A percentile compares a stretch with the other conserved stretches of the same genome.
These are phyloP conservation scores for Knufia fluminis DNA, from an alignment of 2,329 filamentous ascomycete species.

Conservation along the genomic window DNA sequence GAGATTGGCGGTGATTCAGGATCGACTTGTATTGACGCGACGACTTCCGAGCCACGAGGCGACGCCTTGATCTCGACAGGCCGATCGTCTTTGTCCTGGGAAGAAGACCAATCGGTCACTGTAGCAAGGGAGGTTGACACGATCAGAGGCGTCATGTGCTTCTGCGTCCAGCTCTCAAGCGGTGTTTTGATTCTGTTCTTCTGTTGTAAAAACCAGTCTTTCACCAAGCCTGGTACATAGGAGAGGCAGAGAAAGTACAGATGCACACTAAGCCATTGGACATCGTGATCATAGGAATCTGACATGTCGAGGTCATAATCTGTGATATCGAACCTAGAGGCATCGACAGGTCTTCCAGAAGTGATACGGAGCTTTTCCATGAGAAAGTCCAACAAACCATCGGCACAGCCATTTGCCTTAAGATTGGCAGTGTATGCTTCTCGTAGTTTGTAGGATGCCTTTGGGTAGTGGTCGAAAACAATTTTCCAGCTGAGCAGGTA, in stretches of 20 bases:
- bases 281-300: conserved; percentile 52
- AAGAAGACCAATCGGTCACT: conserved; percentile 34
- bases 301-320: conserved; percentile 51
- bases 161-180: conserved; percentile 77
- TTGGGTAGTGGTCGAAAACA: conserved; percentile 74
- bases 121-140: conserved; percentile 32
- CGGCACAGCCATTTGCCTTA: conserved; percentile 56
- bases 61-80: conserved; percentile 61
- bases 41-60: conserved; percentile 62
- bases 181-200: conserved; percentile 69
- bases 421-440: conserved; percentile 71
- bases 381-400: conserved; percentile 63
- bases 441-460: conserved; percentile 72
- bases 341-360: conserved; percentile 60
- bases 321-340: conserved; percentile 60
- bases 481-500: conserved; percentile 87
- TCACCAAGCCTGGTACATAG: conserved; percentile 68
- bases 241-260: conserved; percentile 75
- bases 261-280: conserved; percentile 76
- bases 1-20: conserved; percentile 74
- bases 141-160: conserved; percentile 45
- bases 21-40: conserved; percentile 77
- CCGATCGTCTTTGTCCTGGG: conserved; percentile 43
- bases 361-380: conserved; percentile 80
- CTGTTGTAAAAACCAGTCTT: conserved; percentile 74